A percentile compares a stretch with the other conserved stretches of the same genome.
phyloP scores from a whole-genome alignment of 495 filamentous ascomycete genomes.

The Podospora appendiculata region DNA sequence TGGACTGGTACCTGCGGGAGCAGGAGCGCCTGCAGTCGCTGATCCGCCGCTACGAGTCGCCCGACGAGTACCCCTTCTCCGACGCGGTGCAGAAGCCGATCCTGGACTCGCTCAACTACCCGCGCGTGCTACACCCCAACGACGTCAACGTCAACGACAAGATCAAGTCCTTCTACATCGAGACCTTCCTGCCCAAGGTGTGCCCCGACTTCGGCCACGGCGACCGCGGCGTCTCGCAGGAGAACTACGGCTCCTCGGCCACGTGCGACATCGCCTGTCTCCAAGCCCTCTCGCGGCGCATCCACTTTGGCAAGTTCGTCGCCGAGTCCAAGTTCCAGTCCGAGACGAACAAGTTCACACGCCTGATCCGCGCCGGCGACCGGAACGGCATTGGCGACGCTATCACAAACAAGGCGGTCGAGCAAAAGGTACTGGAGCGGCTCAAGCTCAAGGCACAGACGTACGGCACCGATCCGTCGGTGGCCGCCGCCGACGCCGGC shows the following conservation, averaged over 20 bases:
- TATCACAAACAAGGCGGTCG: conserved; percentile 84
- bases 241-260: conserved; percentile 92
- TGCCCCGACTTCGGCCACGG: conserved; percentile 62
- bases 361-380: conserved; percentile 72
- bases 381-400: conserved; percentile 73
- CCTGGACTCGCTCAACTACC: conserved; percentile 82
- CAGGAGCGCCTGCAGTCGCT: conserved; percentile 89
- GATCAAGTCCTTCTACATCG: conserved; percentile 79
- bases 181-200: conserved; percentile 71
- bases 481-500: conserved; percentile 16
- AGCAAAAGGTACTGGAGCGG: conserved; percentile 85
- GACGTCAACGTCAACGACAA: conserved; percentile 83
- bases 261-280: conserved; percentile 86
- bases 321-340: conserved; percentile 95
- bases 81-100: conserved; percentile 72
- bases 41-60: conserved; percentile 89
- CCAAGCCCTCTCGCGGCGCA: conserved; percentile 82
- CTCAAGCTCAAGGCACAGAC: conserved; percentile 86
- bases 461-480: conserved; percentile 80
- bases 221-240: conserved; percentile 77
- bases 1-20: conserved; percentile 87
- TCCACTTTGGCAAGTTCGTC: conserved; percentile 99
- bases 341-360: conserved; percentile 71
- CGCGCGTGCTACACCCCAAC: conserved; percentile 84
- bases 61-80: conserved; percentile 95